Evolutionary conservation across 2,329 filamentous ascomycete species (phyloP).

Genomic region (Fusarium domesticum): DNA sequence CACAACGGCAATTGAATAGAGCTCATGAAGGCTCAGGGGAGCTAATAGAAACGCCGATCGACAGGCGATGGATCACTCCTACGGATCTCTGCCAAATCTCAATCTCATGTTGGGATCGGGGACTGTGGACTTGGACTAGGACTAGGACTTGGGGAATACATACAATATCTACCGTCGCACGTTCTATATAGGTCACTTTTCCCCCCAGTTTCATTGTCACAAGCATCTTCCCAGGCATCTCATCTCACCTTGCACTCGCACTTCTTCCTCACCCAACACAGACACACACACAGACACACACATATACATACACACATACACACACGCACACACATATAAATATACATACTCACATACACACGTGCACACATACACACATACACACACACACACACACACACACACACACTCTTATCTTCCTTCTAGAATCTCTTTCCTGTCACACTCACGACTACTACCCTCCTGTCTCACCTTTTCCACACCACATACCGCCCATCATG

Average conservation of each 20-base stretch:
- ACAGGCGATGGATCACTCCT: background rate
- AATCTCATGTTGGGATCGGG: background rate
- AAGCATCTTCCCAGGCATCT: background rate
- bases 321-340: background rate
- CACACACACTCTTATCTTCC: background rate
- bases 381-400: background rate
- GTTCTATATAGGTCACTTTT: background rate
- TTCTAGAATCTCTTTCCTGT: constrained; percentile 1
- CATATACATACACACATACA: background rate
- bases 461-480: constrained; percentile 2
- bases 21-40: background rate
- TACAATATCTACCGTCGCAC: background rate
- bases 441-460: background rate
- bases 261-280: background rate
- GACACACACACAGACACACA: background rate
- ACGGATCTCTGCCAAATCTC: background rate
- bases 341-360: background rate
- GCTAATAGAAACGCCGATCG: background rate
- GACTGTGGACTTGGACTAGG: too few species aligned
- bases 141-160: too few species aligned
- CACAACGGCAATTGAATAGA: background rate
- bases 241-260: background rate
- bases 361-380: background rate
- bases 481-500: constrained; percentile 44
- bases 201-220: background rate